phyloP scores from a whole-genome alignment of 1,284 basidiomycete species.

The Pterulicium gracile region DNA sequence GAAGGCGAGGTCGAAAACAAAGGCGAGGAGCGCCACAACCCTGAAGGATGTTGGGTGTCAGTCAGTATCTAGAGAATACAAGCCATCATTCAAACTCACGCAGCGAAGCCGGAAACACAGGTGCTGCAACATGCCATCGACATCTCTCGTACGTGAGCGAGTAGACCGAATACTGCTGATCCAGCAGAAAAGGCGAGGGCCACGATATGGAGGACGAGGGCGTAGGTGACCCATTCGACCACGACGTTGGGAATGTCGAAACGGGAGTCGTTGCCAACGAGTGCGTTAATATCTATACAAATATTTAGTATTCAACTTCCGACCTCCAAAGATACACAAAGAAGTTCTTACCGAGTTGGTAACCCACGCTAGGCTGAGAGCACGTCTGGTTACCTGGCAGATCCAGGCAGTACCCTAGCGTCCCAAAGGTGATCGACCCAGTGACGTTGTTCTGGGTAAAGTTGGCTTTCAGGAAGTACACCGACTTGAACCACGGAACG shows the following conservation, averaged over 20 bases:
- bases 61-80: background rate
- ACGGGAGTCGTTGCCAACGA: constrained; percentile 56
- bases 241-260: constrained; percentile 67
- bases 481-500: constrained; percentile 74
- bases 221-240: constrained; percentile 87
- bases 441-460: constrained; percentile 36
- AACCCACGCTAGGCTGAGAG: constrained; percentile 70
- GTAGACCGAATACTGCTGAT: constrained; percentile 67
- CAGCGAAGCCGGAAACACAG: constrained; percentile 71
- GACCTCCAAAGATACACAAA: constrained; percentile 2
- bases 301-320: constrained; percentile 9
- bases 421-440: constrained; percentile 72
- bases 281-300: constrained; percentile 60
- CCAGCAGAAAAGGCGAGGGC: constrained; percentile 64
- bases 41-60: background rate
- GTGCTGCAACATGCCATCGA: constrained; percentile 79
- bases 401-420: constrained; percentile 73
- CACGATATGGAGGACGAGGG: constrained; percentile 79
- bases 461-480: constrained; percentile 76
- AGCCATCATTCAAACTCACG: constrained; percentile 15
- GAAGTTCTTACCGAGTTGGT: constrained; percentile 59
- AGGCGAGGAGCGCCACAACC: constrained; percentile 62
- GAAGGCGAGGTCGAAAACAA: constrained; percentile 78
- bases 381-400: constrained; percentile 51
- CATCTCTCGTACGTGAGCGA: constrained; percentile 80